Evolutionary conservation across 257 asterid genomes (phyloP).

Genomic region (Solanum rostratum): DNA sequence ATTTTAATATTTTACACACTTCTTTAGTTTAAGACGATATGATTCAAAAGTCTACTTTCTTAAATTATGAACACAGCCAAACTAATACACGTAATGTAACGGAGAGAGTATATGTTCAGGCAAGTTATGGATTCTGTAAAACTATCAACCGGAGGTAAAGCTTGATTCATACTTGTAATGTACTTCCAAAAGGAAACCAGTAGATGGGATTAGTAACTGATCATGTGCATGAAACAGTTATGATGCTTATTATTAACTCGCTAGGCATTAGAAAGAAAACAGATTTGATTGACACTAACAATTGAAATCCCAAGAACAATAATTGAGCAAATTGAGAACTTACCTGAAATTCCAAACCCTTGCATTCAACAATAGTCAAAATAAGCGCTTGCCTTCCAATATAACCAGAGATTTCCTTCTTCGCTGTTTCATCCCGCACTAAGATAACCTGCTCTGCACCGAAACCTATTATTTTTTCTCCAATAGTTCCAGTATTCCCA

Average conservation of each 20-base stretch:
- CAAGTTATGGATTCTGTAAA: neutral
- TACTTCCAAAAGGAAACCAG: neutral
- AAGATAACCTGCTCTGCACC: conserved; percentile 66
- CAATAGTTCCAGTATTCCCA: conserved; percentile 23
- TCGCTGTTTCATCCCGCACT: conserved; percentile 41
- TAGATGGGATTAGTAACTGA: neutral
- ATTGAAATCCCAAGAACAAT: neutral
- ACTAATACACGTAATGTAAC: neutral
- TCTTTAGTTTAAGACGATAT: neutral
- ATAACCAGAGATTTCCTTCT: conserved; percentile 22
- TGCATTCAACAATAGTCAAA: conserved; percentile 52
- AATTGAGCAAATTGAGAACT: neutral
- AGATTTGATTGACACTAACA: neutral
- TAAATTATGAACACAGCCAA: neutral
- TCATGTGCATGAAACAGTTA: neutral
- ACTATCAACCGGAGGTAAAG: neutral
- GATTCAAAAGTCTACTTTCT: neutral
- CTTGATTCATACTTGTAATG: neutral
- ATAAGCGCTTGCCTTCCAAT: conserved; percentile 50
- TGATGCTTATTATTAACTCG: neutral
- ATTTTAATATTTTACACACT: neutral
- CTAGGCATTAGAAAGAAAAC: neutral
- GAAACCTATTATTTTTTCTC: conserved; percentile 38
- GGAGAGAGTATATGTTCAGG: neutral
- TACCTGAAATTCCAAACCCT: conserved; percentile 72